phyloP scores from a whole-genome alignment of 2,329 filamentous ascomycete genomes.

The Cladosporium sp. region DNA sequence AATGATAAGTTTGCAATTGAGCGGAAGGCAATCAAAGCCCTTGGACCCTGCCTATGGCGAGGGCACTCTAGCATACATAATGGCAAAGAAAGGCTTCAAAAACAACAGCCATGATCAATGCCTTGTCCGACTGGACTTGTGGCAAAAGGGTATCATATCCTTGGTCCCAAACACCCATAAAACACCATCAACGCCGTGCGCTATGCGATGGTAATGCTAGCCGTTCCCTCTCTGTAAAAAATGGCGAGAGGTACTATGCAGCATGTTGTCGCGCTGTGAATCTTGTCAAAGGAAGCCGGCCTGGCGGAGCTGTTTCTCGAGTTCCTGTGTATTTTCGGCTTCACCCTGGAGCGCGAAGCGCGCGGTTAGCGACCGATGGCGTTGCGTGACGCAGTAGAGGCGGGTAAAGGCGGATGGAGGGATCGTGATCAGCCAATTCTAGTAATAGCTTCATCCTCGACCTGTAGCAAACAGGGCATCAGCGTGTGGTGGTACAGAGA shows the following conservation, averaged over 20 bases:
- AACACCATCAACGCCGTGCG: slow-evolving; percentile 25
- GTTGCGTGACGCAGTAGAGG: slow-evolving; percentile 10
- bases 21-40: slow-evolving; percentile 14
- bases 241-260: slow-evolving; percentile 27
- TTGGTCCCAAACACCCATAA: slow-evolving; percentile 16
- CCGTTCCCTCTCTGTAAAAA: slow-evolving; percentile 24
- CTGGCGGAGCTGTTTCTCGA: slow-evolving; percentile 28
- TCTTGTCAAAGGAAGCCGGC: slow-evolving; percentile 20
- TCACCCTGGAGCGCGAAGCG: slow-evolving; percentile 18
- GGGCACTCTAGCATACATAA: slow-evolving; percentile 27
- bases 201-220: slow-evolving; percentile 27
- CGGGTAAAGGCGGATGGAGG: slow-evolving; percentile 16
- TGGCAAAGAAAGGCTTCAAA: slow-evolving; percentile 23
- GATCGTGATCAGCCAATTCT: slow-evolving; percentile 59
- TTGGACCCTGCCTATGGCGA: slow-evolving; percentile 28
- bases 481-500: slow-evolving; percentile 25
- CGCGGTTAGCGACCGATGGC: slow-evolving; percentile 11
- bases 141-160: slow-evolving; percentile 14
- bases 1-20: slow-evolving; percentile 15
- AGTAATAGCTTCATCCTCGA: slow-evolving; percentile 39
- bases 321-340: slow-evolving; percentile 21
- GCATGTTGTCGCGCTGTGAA: slow-evolving; percentile 15
- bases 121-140: neutral
- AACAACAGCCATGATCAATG: slow-evolving; percentile 25
- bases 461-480: slow-evolving; percentile 28